A percentile compares a stretch with the other conserved stretches of the same genome.
These are phyloP conservation scores for Plasmodium chabaudi DNA, from an alignment of 169 alveolate species.

Conservation along the genomic window DNA sequence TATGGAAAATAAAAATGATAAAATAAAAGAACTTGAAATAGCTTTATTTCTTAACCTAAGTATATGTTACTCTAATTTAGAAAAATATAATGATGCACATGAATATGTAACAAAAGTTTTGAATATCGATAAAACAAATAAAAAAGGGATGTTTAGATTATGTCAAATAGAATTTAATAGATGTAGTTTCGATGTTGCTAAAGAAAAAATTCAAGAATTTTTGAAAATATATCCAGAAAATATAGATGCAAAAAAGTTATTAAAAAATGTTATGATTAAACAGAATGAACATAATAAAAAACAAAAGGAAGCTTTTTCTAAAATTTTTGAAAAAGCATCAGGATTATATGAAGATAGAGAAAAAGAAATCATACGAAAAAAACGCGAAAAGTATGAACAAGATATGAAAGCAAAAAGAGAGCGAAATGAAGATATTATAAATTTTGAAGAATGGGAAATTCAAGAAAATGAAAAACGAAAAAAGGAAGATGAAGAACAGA, in stretches of 20 bases:
- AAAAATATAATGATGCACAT: conserved; percentile 78
- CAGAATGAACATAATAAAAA: conserved; percentile 78
- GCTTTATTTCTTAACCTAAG: conserved; percentile 76
- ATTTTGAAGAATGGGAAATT: conserved; percentile 78
- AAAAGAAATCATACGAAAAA: conserved; percentile 80
- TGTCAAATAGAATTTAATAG: conserved; percentile 78
- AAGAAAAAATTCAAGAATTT: conserved; percentile 78
- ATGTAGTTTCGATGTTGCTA: conserved; percentile 76
- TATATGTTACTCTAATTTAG: conserved; percentile 76
- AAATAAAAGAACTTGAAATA: conserved; percentile 64
- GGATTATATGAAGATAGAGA: conserved; percentile 88
- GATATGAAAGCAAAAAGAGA: conserved; percentile 77
- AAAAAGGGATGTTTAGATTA: conserved; percentile 76
- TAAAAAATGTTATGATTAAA: conserved; percentile 67
- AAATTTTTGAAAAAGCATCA: conserved; percentile 85
- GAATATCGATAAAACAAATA: conserved; percentile 66
- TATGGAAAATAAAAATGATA: conserved; percentile 50
- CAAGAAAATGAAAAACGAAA: conserved; percentile 84
- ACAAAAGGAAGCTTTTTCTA: conserved; percentile 84
- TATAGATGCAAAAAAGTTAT: conserved; percentile 77
- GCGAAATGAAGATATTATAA: conserved; percentile 58
- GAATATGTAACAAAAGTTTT: conserved; percentile 75
- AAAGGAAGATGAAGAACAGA: conserved; percentile 80
- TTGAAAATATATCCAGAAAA: conserved; percentile 77
- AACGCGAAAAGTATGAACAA: conserved; percentile 81